Conservation (phyloP, 2,329 filamentous ascomycete genomes). For the Penicillium sp. region DNA sequence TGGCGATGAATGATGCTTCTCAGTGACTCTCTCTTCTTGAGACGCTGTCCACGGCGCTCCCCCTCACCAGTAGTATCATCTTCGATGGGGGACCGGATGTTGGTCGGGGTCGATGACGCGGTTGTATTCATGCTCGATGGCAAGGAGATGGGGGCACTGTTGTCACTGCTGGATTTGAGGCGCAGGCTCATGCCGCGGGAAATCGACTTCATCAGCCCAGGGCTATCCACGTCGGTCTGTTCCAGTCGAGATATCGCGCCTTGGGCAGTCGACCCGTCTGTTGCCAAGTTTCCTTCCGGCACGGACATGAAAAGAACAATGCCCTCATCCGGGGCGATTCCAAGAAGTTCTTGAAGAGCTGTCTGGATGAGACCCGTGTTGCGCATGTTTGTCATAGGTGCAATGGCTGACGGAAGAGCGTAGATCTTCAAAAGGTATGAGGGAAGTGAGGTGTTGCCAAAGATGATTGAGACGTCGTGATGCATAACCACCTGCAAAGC, state of each 20-base stretch:
- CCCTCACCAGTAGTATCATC: conserved; percentile 1
- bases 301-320: conserved; percentile 72
- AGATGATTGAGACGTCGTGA: conserved; percentile 73
- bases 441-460: conserved; percentile 74
- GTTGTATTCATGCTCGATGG: neutral
- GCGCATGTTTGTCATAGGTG: conserved; percentile 75
- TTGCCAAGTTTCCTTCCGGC: conserved; percentile 70
- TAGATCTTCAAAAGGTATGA: conserved; percentile 77
- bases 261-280: conserved; percentile 68
- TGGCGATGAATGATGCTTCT: conserved; percentile 16
- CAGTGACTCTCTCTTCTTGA: conserved; percentile 18
- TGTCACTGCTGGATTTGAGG: conserved; percentile 33
- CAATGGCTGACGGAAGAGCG: conserved; percentile 68
- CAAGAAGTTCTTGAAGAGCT: conserved; percentile 71
- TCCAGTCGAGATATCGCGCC: conserved; percentile 66
- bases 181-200: conserved; percentile 44
- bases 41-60: conserved; percentile 19
- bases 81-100: neutral
- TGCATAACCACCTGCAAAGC: conserved; percentile 76
- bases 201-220: conserved; percentile 43
- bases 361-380: conserved; percentile 76
- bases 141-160: conserved; percentile 27
- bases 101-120: neutral
- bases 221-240: conserved; percentile 46
- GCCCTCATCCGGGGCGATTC: conserved; percentile 67